Evolutionary conservation across 108 stramenopile genomes (phyloP).

Genomic region (Stephanodiscus triporus): DNA sequence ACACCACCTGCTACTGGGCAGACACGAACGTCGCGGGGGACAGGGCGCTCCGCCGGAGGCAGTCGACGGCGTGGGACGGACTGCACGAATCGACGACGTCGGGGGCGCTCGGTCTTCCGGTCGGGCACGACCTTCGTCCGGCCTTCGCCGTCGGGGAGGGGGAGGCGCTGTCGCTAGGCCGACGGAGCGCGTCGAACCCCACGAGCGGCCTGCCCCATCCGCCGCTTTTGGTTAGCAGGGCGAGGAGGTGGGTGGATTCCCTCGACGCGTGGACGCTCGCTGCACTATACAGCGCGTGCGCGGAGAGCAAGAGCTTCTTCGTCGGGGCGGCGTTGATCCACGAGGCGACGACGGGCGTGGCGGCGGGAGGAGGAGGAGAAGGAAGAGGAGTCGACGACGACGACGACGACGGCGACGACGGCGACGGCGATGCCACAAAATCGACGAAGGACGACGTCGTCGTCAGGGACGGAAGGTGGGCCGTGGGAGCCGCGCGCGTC

Average conservation of each 20-base stretch:
- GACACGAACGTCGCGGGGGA: conserved; percentile 70
- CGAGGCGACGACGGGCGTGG: conserved; percentile 29
- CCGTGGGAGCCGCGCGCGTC: conserved; percentile 84
- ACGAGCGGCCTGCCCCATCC: conserved; percentile 81
- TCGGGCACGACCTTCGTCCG: conserved; percentile 44
- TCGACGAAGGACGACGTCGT: background rate
- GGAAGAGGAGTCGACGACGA: too few species aligned
- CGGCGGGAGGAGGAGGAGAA: conserved; percentile 1
- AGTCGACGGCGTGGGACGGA: conserved; percentile 67
- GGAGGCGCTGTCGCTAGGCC: conserved; percentile 74
- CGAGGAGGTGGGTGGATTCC: conserved; percentile 55
- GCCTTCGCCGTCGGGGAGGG: conserved; percentile 66
- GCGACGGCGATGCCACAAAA: background rate
- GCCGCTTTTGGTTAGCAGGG: conserved; percentile 56
- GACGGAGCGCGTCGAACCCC: conserved; percentile 13
- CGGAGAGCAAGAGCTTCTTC: conserved; percentile 92
- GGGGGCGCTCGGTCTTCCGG: conserved; percentile 36
- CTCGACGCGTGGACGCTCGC: conserved; percentile 91
- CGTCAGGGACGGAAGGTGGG: conserved; percentile 54
- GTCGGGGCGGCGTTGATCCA: conserved; percentile 73
- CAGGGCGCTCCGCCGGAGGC: conserved; percentile 73
- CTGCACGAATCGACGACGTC: conserved; percentile 58
- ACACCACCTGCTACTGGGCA: conserved; percentile 90
- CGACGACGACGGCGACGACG: too few species aligned
- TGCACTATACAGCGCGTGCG: conserved; percentile 70